Base-by-base conservation (phyloP, 2,329 filamentous ascomycete genomes). In the Cercospora canescens region DNA sequence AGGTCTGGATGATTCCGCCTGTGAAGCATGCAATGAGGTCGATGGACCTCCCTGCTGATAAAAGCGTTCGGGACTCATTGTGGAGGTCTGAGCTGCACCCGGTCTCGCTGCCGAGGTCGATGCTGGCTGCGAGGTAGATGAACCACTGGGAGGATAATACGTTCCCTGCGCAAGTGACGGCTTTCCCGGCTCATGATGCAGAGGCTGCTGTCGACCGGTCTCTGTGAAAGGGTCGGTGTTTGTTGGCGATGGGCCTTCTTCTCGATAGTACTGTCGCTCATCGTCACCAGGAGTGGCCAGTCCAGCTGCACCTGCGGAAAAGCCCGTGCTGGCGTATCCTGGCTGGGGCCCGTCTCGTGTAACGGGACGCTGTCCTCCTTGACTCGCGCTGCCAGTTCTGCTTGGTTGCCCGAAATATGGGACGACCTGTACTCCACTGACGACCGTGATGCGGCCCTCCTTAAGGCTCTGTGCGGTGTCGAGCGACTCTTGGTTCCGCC, bases 381-480 rank as follows among this genome's bases (percentile, higher is more conserved):
- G 82, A 11, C 80, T 79, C 54, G 78, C 79, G 69, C 82, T 84
- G 24, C 79, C 81, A 57, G 72, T 75, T 24, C 75, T 64, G 61
- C 72, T 75, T 7, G 72, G 70, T 14, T 68, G 66, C 16, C 71
- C 73, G 56, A 73, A 75, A 67, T 75, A 76, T 6, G 95, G 95
- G 18, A 98, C 92, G 12, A 99, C 95, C 75, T 97, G 94, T 12
- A 98, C 93, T 48, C 94, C 94, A 57, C 94, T 93, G 8, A 99
- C 91, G 57, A 96, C 84, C 1, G 93, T 97, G 14, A 94, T 92
- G 67, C 93, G 89, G 6, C 95, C 95, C 69, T 91, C 91, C 73
- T 95, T 89, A 26, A 99, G 83, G n/a, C 92, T 93, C 30, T 88
- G 85, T 1, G 92, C 95, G 54, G 92, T 87, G 69, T 97, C 94